Conservation (phyloP, 495 filamentous ascomycete species). For the Annulohypoxylon stygium region DNA sequence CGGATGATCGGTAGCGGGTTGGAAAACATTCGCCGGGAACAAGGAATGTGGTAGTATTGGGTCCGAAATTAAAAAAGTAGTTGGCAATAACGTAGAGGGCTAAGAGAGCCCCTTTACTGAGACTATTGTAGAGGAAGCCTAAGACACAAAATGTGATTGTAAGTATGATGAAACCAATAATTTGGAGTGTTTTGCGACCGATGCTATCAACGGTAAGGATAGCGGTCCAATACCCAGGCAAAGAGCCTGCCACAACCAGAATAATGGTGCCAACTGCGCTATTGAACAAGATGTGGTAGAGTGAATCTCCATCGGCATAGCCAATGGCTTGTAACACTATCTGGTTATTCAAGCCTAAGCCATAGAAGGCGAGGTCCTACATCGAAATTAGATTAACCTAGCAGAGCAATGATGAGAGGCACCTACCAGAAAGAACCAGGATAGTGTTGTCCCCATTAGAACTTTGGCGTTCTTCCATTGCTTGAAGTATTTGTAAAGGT, state of each 20-base stretch:
- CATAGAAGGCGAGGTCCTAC: constrained; percentile 77
- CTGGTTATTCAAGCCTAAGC: constrained; percentile 81
- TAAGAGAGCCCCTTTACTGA: constrained; percentile 67
- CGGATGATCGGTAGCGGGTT: constrained; percentile 85
- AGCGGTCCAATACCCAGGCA: constrained; percentile 85
- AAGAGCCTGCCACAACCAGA: constrained; percentile 78
- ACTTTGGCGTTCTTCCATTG: constrained; percentile 81
- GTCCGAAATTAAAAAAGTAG: constrained; percentile 77
- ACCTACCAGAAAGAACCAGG: constrained; percentile 81
- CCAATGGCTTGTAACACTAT: constrained; percentile 78
- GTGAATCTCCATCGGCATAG: constrained; percentile 66
- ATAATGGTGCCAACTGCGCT: constrained; percentile 82
- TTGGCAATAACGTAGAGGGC: constrained; percentile 85
- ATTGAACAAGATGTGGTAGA: constrained; percentile 76
- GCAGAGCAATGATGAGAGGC: constrained; percentile 29
- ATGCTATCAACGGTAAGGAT: constrained; percentile 77
- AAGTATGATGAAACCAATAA: constrained; percentile 79
- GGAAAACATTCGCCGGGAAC: constrained; percentile 92
- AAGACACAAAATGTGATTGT: constrained; percentile 79
- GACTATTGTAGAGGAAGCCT: constrained; percentile 73
- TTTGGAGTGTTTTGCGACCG: constrained; percentile 85
- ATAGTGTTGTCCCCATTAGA: constrained; percentile 80
- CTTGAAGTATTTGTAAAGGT: constrained; percentile 73
- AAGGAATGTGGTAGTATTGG: constrained; percentile 91
- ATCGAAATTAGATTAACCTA: constrained; percentile 16